These are phyloP conservation scores for Podila horticola DNA, from an alignment of 192 early-diverging fungal genomes.

Conservation along the genomic window DNA sequence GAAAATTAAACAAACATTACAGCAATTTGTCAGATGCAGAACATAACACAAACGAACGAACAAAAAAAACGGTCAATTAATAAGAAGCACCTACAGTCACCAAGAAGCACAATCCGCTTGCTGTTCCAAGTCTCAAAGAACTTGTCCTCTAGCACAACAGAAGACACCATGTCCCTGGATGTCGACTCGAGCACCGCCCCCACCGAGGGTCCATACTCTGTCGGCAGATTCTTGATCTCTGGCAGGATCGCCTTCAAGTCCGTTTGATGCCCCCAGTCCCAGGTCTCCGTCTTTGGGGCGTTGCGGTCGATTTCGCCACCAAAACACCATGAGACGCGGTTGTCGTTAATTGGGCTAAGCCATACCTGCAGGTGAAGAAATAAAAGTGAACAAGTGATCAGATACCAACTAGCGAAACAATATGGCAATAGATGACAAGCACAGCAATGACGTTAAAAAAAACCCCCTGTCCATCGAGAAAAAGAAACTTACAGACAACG, in stretches of 20 bases:
- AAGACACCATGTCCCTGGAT: conserved; percentile 17
- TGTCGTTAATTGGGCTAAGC: conserved; percentile 19
- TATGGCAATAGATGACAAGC: not conserved
- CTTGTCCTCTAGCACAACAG: conserved; percentile 32
- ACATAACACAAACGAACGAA: no score
- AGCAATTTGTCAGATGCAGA: no score
- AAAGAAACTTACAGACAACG: conserved; percentile 14
- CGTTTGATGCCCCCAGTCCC: not conserved
- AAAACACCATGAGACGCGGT: conserved; percentile 37
- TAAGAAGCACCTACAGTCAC: conserved; percentile 10
- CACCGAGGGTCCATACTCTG: conserved; percentile 6
- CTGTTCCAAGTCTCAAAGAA: conserved; percentile 34
- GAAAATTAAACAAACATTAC: no score
- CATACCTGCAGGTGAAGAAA: conserved; percentile 7
- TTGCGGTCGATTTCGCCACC: conserved; percentile 11
- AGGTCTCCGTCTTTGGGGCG: not conserved
- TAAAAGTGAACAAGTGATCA: not conserved
- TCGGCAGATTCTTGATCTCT: not conserved
- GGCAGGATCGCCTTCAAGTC: conserved; percentile 4
- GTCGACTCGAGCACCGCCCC: conserved; percentile 20
- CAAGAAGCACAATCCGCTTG: conserved; percentile 26
- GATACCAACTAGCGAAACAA: no score
- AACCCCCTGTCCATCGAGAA: no score
- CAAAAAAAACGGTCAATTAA: no score
- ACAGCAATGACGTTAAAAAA: no score